Percentiles rank a stretch among this genome's conserved stretches.
Evolutionary conservation across 441 rosid species (phyloP).

Genomic region (Cnidoscolus chayamansa): DNA sequence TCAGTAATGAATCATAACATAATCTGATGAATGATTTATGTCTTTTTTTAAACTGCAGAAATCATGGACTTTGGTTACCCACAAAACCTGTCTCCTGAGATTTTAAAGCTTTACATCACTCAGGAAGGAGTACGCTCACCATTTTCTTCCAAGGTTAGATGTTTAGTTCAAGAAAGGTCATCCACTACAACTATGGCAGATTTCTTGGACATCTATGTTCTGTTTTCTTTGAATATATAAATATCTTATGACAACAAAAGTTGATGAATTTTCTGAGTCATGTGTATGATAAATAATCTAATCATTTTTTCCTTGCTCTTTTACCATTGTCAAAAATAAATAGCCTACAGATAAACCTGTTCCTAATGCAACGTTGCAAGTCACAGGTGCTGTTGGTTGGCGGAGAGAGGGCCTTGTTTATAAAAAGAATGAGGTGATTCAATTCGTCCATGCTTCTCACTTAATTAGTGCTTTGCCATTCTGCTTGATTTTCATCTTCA

Average conservation of each 20-base stretch:
- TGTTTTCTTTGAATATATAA: background rate
- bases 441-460: conserved; percentile 7
- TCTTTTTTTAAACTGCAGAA: conserved; percentile 48
- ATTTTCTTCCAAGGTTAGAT: conserved; percentile 84
- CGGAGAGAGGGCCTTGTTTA: conserved; percentile 96
- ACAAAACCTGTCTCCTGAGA: conserved; percentile 96
- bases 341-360: conserved; percentile 88
- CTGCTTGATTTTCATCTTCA: conserved; percentile 21
- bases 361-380: conserved; percentile 99
- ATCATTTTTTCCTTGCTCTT: conserved; percentile 11
- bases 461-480: conserved; percentile 8
- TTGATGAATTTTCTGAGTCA: conserved; percentile 4
- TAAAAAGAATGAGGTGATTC: conserved; percentile 89
- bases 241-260: background rate
- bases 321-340: conserved; percentile 19
- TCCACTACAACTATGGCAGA: background rate
- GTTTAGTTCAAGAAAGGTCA: conserved; percentile 4
- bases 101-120: conserved; percentile 91
- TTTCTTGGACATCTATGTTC: background rate
- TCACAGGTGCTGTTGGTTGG: conserved; percentile 99
- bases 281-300: conserved; percentile 9
- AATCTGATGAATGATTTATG: conserved; percentile 16
- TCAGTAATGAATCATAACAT: conserved; percentile 1
- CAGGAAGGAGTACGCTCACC: conserved; percentile 99
- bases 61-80: conserved; percentile 99